Percentiles rank a stretch among this genome's conserved stretches.
These are phyloP conservation scores for Spiraea crenata DNA, from an alignment of 331 rosid species.

Conservation along the genomic window DNA sequence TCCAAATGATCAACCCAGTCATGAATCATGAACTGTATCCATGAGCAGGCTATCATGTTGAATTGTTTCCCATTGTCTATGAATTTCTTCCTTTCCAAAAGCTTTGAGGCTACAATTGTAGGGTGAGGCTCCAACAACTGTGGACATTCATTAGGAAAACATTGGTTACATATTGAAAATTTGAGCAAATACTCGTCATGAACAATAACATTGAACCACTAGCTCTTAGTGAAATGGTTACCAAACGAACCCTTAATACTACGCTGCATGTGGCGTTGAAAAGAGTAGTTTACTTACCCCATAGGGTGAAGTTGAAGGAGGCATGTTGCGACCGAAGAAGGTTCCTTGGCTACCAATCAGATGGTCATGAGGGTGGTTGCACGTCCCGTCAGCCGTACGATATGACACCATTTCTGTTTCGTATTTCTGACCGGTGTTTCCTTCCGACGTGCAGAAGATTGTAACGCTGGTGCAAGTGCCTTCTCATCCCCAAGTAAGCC, in stretches of 20 bases:
- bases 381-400: constrained; percentile 64
- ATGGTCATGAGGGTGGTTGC: constrained; percentile 53
- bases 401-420: constrained; percentile 31
- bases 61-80: constrained; percentile 60
- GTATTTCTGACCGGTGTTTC: constrained; percentile 39
- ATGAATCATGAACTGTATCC: constrained; percentile 87
- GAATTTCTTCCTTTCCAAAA: constrained; percentile 56
- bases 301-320: constrained; percentile 43
- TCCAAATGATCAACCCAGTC: constrained; percentile 84
- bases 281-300: constrained; percentile 35
- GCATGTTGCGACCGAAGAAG: constrained; percentile 69
- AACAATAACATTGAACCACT: no score
- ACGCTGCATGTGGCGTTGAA: no score
- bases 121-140: constrained; percentile 73
- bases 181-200: no score
- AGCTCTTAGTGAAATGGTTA: no score
- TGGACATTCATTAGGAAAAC: background rate
- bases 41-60: constrained; percentile 75
- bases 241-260: no score
- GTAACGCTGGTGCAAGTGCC: constrained; percentile 65
- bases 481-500: constrained; percentile 62
- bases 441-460: constrained; percentile 53
- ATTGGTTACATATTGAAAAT: background rate
- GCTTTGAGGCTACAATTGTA: constrained; percentile 58
- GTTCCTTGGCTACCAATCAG: constrained; percentile 64